These are phyloP conservation scores for Edaphochlamys debaryana DNA, from an alignment of 139 green algal species.

Conservation along the genomic window DNA sequence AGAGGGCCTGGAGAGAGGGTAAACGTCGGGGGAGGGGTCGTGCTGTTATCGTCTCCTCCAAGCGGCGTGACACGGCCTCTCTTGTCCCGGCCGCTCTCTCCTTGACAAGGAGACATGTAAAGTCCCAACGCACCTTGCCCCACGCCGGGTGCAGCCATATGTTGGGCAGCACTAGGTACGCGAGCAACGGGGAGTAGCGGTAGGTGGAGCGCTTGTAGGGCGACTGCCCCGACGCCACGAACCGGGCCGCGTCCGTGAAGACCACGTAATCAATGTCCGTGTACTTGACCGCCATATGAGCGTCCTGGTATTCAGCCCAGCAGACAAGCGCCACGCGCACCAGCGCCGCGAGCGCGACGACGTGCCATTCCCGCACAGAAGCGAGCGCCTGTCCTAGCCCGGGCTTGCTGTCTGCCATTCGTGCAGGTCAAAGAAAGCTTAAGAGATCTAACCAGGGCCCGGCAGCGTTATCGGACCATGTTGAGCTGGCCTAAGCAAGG, in stretches of 20 bases:
- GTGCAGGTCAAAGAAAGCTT: too few species aligned
- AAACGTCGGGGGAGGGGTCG: too few species aligned
- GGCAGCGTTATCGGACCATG: too few species aligned
- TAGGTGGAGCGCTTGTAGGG: constrained; percentile 75
- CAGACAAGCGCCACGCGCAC: constrained; percentile 45
- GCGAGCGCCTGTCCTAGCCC: too few species aligned
- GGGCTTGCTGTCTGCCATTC: too few species aligned
- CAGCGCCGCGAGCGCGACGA: not conserved
- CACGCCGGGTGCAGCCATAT: constrained; percentile 69
- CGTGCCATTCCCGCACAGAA: not conserved
- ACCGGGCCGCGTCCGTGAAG: constrained; percentile 65
- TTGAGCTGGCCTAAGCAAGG: too few species aligned
- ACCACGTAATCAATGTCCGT: constrained; percentile 93
- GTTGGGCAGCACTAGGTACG: constrained; percentile 86
- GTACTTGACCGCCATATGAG: constrained; percentile 76
- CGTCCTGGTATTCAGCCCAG: constrained; percentile 79
- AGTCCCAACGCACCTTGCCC: constrained; percentile 91
- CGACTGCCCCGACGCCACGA: constrained; percentile 60
- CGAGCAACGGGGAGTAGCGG: constrained; percentile 93
- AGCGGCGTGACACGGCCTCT: too few species aligned
- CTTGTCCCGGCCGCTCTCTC: too few species aligned
- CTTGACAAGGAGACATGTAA: too few species aligned
- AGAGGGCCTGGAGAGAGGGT: constrained; percentile 64
- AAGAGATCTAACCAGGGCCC: too few species aligned
- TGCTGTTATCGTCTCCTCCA: too few species aligned